phyloP scores from a whole-genome alignment of 169 alveolate genomes.

The Plasmodium falciparum region DNA sequence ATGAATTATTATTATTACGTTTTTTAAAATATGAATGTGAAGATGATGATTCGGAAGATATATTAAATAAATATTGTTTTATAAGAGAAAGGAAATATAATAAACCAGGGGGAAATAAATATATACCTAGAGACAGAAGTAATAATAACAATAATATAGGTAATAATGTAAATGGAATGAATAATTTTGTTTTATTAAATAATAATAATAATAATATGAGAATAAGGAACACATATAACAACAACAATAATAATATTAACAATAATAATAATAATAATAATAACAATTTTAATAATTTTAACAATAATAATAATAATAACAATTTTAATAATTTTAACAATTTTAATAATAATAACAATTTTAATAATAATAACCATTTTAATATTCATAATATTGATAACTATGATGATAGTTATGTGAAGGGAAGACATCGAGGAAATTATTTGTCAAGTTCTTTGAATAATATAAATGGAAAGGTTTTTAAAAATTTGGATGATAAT shows the following conservation, averaged over 20 bases:
- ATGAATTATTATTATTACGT: constrained; percentile 51
- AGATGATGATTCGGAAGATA: constrained; percentile 7
- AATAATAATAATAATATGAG: constrained; percentile 12
- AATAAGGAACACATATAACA: constrained; percentile 6
- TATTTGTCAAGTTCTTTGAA: constrained; percentile 6
- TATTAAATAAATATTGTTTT: constrained; percentile 35
- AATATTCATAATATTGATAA: constrained; percentile 3
- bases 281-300: not conserved
- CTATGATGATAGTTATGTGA: constrained; percentile 8
- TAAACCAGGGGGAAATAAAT: constrained; percentile 8
- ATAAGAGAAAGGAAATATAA: constrained; percentile 45
- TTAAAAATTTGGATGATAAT: constrained; percentile 54
- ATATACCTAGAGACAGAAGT: constrained; percentile 29
- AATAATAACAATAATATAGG: not conserved
- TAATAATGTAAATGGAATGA: not conserved
- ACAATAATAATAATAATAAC: not conserved
- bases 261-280: not conserved
- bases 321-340: not conserved
- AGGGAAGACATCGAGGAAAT: not conserved
- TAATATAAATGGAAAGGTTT: constrained; percentile 19
- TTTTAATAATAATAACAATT: not conserved
- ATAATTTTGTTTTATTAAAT: not conserved
- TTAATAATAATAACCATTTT: not conserved
- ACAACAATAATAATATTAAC: not conserved
- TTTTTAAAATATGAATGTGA: constrained; percentile 28